Evolutionary conservation across 1,139 yeast species (phyloP).

Genomic region (Blastobotrys elegans): DNA sequence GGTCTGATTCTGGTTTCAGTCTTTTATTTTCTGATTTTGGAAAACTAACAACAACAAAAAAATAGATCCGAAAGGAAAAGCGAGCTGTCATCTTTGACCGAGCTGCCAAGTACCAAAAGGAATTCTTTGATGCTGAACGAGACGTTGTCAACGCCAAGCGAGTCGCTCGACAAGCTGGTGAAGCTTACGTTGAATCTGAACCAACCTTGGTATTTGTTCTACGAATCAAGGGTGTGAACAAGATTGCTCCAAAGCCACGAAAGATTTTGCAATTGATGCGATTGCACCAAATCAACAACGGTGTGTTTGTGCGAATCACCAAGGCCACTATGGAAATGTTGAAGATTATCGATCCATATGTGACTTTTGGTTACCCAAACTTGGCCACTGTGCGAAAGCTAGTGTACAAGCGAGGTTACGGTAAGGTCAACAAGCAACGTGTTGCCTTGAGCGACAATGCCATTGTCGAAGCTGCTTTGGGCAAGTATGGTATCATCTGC

Average conservation of each 20-base stretch:
- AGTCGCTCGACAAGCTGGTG: slow-evolving; percentile 91
- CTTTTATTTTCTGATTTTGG: slow-evolving; percentile 1
- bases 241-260: slow-evolving; percentile 99
- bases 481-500: slow-evolving; percentile 94
- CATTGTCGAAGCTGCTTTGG: slow-evolving; percentile 88
- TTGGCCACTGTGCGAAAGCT: slow-evolving; percentile 93
- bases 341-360: slow-evolving; percentile 97
- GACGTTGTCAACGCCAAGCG: slow-evolving; percentile 90
- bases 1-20: slow-evolving; percentile 72
- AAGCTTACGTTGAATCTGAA: slow-evolving; percentile 85
- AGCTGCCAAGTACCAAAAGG: slow-evolving; percentile 97
- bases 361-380: slow-evolving; percentile 99
- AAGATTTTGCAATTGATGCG: slow-evolving; percentile 97
- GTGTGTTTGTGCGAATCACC: slow-evolving; percentile 97
- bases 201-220: slow-evolving; percentile 93
- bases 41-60: slow-evolving; percentile 10
- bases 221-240: slow-evolving; percentile 99
- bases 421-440: slow-evolving; percentile 99
- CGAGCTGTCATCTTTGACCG: slow-evolving; percentile 94
- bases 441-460: slow-evolving; percentile 90
- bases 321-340: slow-evolving; percentile 97
- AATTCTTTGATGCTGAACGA: slow-evolving; percentile 93
- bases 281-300: slow-evolving; percentile 97
- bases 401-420: slow-evolving; percentile 99
- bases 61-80: slow-evolving; percentile 45